Base-by-base conservation (phyloP, 345 rosid species). In the Physaria fendleri region DNA sequence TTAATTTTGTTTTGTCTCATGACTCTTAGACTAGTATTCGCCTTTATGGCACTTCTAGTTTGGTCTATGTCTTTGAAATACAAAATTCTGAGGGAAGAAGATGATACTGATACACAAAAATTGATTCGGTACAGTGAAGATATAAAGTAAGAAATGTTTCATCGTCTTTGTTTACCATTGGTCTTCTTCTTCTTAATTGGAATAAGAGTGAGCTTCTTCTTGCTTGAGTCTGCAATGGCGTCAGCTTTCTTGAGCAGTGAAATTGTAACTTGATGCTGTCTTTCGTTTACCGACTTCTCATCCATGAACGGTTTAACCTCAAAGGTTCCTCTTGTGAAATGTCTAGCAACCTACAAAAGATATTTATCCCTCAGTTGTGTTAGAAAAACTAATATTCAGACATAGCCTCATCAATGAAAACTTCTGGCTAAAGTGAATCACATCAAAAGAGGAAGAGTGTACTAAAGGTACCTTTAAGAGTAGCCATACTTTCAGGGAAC, bases 401-500 rank as follows among this genome's bases (percentile, higher is more conserved):
- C 18, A 32, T 50, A 67, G 33, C 50, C 22, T n/a, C 8, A 52
- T 52, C 14, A 43, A 32, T 18, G 55, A 22, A 14, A 46, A 35
- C 41, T 68, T 34, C 10, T 40, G 10, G 8, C 13, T 23, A 8
- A 3, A 14, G 25, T 20, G 12, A 35, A 46, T 50, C 38, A 4
- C 21, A 55, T 23, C n/a, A 30, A 5, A 21, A 44, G 42, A 18
- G 6, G 29, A 45, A 33, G 53, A 59, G 49, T 52, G 17, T 35
- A 55, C 13, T 30, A 13, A 34, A 53, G 40, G 21, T 79, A 93
- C 99, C 97, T 93, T 88, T 56, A 88, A 70, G 63, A 88, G 85
- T 62, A 88, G 75, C 99, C 97, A 88, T 44, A 85, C 99, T 80
- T 86, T 93, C 63, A 88, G 85, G 57, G 99, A 86, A 66, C 97